These are phyloP conservation scores for Coemansia sp. DNA, from an alignment of 192 early-diverging fungal genomes.

Conservation along the genomic window DNA sequence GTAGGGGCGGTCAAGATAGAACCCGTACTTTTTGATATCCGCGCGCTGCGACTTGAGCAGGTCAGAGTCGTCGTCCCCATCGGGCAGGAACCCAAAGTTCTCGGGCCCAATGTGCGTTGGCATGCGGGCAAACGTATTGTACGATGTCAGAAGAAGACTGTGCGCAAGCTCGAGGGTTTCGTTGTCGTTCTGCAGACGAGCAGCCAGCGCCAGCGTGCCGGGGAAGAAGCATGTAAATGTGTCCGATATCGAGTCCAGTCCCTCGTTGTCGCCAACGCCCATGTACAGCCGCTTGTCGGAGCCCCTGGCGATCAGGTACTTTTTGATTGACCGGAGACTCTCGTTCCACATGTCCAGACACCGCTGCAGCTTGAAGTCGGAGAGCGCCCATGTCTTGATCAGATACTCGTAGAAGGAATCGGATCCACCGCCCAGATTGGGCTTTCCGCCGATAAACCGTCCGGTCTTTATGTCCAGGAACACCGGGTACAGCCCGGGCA, in stretches of 20 bases:
- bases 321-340: constrained; percentile 44
- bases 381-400: constrained; percentile 86
- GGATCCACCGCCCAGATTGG: constrained; percentile 83
- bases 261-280: constrained; percentile 53
- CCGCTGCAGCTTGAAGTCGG: constrained; percentile 55
- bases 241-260: constrained; percentile 50
- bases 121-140: constrained; percentile 51
- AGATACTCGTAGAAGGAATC: constrained; percentile 97
- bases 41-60: constrained; percentile 28
- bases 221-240: constrained; percentile 56
- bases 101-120: constrained; percentile 54
- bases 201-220: constrained; percentile 50
- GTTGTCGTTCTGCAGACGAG: constrained; percentile 41
- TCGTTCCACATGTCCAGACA: constrained; percentile 53
- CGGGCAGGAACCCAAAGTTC: constrained; percentile 51
- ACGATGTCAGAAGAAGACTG: constrained; percentile 36
- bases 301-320: constrained; percentile 43
- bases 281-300: constrained; percentile 53
- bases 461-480: constrained; percentile 58
- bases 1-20: constrained; percentile 49
- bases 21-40: constrained; percentile 51
- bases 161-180: constrained; percentile 39
- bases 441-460: constrained; percentile 54
- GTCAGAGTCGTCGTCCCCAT: constrained; percentile 42
- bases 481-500: constrained; percentile 77